phyloP scores from a whole-genome alignment of 1,139 yeast species.

The Magnusiomyces sp. region DNA sequence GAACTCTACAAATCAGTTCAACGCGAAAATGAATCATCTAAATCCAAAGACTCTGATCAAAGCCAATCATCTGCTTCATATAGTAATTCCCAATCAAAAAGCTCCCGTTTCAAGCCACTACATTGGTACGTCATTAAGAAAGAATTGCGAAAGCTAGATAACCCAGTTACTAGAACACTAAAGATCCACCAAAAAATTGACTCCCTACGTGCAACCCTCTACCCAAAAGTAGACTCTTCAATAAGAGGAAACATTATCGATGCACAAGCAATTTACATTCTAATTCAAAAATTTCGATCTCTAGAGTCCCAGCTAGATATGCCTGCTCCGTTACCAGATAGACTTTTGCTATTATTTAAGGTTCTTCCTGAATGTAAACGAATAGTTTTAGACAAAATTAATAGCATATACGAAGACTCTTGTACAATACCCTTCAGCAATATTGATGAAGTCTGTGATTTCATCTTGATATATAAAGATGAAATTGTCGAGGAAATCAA shows the following conservation, averaged over 20 bases:
- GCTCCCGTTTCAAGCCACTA: slow-evolving; percentile 2
- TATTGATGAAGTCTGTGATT: slow-evolving; percentile 14
- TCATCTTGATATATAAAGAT: slow-evolving; percentile 11
- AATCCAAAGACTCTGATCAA: too few relatives aligned
- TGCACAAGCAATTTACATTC: not conserved
- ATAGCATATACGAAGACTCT: slow-evolving; percentile 1
- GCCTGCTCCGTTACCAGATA: slow-evolving; percentile 18
- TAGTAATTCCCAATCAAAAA: not conserved
- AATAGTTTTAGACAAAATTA: slow-evolving; percentile 9
- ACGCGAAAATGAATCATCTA: too few relatives aligned
- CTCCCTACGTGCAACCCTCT: not conserved
- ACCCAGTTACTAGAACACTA: slow-evolving; percentile 15
- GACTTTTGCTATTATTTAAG: slow-evolving; percentile 14
- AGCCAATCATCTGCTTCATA: not conserved
- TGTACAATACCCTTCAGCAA: slow-evolving; percentile 7
- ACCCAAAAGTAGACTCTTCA: not conserved
- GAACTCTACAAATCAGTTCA: slow-evolving; percentile 7
- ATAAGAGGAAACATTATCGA: not conserved
- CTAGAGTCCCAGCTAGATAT: slow-evolving; percentile 17
- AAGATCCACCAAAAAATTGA: slow-evolving; percentile 12
- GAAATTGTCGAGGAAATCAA: slow-evolving; percentile 10
- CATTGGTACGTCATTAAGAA: slow-evolving; percentile 10
- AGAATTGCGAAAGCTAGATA: slow-evolving; percentile 13
- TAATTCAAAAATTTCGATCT: slow-evolving; percentile 13
- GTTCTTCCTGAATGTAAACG: slow-evolving; percentile 14